Conservation (phyloP, 257 asterid genomes). For the Fraxinus pennsylvanica region DNA sequence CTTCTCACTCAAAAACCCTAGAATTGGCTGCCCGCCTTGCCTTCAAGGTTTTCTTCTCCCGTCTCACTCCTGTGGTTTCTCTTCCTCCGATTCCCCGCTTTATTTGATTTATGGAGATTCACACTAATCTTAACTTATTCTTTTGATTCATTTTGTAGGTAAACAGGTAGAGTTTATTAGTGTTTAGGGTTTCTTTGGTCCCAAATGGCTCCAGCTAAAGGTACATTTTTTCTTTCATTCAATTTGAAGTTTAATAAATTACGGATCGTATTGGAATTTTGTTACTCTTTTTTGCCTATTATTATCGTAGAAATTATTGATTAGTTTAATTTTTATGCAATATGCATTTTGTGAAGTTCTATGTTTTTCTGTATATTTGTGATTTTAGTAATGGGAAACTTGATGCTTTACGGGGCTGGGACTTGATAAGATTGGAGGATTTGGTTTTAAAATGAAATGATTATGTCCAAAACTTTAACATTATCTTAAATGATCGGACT, state of each 20-base stretch:
- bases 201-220: slow-evolving; percentile 67
- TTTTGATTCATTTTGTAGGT: slow-evolving; percentile 30
- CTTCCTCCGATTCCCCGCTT: no score
- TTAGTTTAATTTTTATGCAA: no score
- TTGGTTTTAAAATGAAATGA: neutral
- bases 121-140: neutral
- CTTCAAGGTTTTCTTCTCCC: neutral
- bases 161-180: slow-evolving; percentile 4
- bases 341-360: no score
- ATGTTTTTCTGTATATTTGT: no score
- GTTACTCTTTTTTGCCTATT: neutral
- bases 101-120: neutral
- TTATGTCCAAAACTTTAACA: neutral
- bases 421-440: neutral
- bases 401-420: neutral
- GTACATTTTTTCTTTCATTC: slow-evolving; percentile 26
- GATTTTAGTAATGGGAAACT: neutral
- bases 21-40: neutral
- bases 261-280: neutral
- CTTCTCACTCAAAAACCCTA: neutral
- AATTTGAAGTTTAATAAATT: neutral
- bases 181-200: slow-evolving; percentile 18
- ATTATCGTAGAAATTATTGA: neutral
- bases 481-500: neutral
- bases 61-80: no score